Base-by-base conservation (phyloP, 2,329 filamentous ascomycete genomes). In the Fusarium sp. region DNA sequence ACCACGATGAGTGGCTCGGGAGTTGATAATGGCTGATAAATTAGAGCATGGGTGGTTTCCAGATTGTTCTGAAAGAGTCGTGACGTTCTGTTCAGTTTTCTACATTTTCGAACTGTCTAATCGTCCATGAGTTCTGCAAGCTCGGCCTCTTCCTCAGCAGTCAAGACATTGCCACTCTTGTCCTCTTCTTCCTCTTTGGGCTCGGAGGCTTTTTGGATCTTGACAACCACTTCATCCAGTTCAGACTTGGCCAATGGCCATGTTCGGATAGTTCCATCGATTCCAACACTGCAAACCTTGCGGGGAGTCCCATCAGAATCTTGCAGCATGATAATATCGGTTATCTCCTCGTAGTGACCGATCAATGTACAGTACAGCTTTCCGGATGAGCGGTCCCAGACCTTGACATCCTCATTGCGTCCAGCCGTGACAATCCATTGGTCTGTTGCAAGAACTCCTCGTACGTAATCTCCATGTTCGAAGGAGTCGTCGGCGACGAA, bases 281-380 rank as follows among this genome's bases (percentile, higher is more conserved):
- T 97, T 69, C 93, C 90, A 57, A 96, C 92, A 77, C 94, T 98
- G 68, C 93, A 89, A 13, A 97, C 82, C 65, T 84, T 83, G 21
- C 81, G 83, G 7, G 76, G 74, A 9, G 63, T 71, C 6, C 79
- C 79, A 21, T 74, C 69, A 1, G 73, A 65, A 58, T 81, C 81
- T 26, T 80, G 78, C 28, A 94, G 78, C 51, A 97, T 77, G 3
- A 91, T 84, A 44, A 98, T 80, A 37, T 91, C 93, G 2, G 93
- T 98, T 16, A 99, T 91, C 79, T 98, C 96, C 76, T 99, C 94
- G 76, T 89, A 98, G 81, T 99, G 96, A 0, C 96, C 96, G 39
- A 88, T 86, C 65, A 95, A 90, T 10, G 87, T 86, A 78, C 92
- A 92, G 76, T 91, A 87, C 31, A 97, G 82, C 77, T 91, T 89